Percentiles rank a stretch among this genome's conserved stretches.
Conservation (phyloP, 805 yeast species). For the Brettanomyces anomalus region DNA sequence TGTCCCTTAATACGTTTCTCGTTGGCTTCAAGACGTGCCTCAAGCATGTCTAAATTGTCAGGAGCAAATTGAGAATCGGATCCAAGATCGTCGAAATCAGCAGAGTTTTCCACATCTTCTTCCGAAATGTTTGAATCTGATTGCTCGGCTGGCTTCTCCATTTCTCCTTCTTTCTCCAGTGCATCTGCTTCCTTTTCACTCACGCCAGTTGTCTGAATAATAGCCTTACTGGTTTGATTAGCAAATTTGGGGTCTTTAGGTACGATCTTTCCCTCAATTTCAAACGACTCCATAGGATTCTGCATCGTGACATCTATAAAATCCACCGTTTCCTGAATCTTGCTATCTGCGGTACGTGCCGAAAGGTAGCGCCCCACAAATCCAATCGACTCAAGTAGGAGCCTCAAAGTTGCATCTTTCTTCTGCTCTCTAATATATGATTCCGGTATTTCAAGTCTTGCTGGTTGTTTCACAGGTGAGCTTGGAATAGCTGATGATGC, state of each 20-base stretch:
- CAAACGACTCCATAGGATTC: slow-evolving; percentile 17
- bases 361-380: slow-evolving; percentile 10
- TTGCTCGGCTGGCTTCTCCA: slow-evolving; percentile 3
- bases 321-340: slow-evolving; percentile 7
- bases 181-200: slow-evolving; percentile 2
- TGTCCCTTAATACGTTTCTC: slow-evolving; percentile 16
- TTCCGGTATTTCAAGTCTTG: not conserved
- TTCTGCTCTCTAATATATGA: slow-evolving; percentile 3
- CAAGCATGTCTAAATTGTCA: slow-evolving; percentile 31
- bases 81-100: slow-evolving; percentile 29
- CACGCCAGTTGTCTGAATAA: slow-evolving; percentile 1
- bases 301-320: slow-evolving; percentile 12
- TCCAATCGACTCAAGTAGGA: slow-evolving; percentile 16
- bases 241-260: slow-evolving; percentile 3
- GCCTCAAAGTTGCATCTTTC: slow-evolving; percentile 13
- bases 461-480: not conserved
- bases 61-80: slow-evolving; percentile 28
- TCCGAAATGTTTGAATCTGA: slow-evolving; percentile 10
- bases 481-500: not conserved
- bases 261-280: slow-evolving; percentile 14
- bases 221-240: not conserved
- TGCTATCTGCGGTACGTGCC: slow-evolving; percentile 3
- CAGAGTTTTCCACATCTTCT: slow-evolving; percentile 12
- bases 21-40: slow-evolving; percentile 19
- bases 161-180: slow-evolving; percentile 5